Conservation (phyloP, 176 grass and related monocot species). For the Hyparrhenia diplandra region DNA sequence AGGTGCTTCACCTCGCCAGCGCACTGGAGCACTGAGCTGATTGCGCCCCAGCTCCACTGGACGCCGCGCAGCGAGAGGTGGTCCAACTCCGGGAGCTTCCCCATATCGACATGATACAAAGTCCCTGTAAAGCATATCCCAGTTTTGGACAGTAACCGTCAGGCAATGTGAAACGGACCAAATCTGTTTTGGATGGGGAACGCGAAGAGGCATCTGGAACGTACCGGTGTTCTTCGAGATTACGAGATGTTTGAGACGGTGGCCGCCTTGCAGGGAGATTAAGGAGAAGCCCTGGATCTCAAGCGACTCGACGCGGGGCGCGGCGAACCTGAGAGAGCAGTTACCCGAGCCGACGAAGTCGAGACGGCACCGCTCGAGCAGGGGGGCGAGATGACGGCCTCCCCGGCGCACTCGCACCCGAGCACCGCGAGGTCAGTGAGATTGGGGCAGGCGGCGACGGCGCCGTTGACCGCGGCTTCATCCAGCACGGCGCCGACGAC, state of each 20-base stretch:
- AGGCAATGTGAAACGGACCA: not conserved
- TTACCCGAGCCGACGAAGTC: slow-evolving; percentile 59
- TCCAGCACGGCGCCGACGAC: slow-evolving; percentile 55
- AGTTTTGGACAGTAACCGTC: not conserved
- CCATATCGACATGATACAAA: slow-evolving; percentile 55
- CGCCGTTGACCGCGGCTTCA: slow-evolving; percentile 52
- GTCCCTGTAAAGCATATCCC: slow-evolving; percentile 39
- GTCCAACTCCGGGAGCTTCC: slow-evolving; percentile 53
- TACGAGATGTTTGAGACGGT: slow-evolving; percentile 45
- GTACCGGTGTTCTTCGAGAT: slow-evolving; percentile 76
- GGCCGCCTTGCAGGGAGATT: slow-evolving; percentile 47
- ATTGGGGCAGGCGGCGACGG: slow-evolving; percentile 63
- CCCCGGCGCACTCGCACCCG: slow-evolving; percentile 55
- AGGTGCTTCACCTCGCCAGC: slow-evolving; percentile 67
- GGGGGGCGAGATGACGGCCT: slow-evolving; percentile 29
- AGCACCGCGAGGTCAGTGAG: slow-evolving; percentile 72
- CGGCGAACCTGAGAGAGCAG: slow-evolving; percentile 50
- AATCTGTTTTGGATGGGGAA: not conserved
- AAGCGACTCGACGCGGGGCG: slow-evolving; percentile 53
- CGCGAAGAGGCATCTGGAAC: no score
- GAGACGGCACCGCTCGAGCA: slow-evolving; percentile 71
- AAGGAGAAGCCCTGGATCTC: slow-evolving; percentile 77
- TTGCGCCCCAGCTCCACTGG: slow-evolving; percentile 85
- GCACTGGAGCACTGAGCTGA: slow-evolving; percentile 54
- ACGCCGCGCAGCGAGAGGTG: slow-evolving; percentile 71